Evolutionary conservation across 2,329 filamentous ascomycete genomes (phyloP), one percentile per base, ranked within the genome.

Genomic region (Colletotrichum camelliae): DNA sequence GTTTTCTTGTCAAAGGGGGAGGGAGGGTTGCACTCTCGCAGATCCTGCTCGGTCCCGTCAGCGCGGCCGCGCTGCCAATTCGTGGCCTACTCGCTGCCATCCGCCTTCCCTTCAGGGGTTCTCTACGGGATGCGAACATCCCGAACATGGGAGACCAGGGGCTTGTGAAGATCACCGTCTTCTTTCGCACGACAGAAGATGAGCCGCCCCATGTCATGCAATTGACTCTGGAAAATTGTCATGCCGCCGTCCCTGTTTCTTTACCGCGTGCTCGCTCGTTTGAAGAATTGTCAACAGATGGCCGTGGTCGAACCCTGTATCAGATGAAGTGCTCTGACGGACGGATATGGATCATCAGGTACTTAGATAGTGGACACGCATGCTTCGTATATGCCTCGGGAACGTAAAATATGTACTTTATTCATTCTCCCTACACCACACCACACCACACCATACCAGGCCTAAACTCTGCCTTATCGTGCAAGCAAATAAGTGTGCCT

Each of bases 31-130:
- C 39, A 43, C 39, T 43, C 39, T 43, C 48, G 67, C 48, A 71
- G 72, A 74, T 74, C 72, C 72, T 71, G 48, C 43, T 60, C 48
- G 21, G 58, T 74, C 61, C 68, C 73, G 29, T 68, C 73, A 73
- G 70, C 69, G 72, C 61, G 73, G 70, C 62, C 68, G 60, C 21
- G 62, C 37, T 74, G 57, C 66, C 43, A 70, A 57, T 64, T 70
- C 71, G 71, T 58, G 65, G 60, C 67, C 52, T 71, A 48, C 61
- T 71, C 67, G 72, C 67, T 74, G 52, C 72, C 67, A 60, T 71
- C 67, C 27, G 66, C 58, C 37, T 62, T n/a, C 29, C 31, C 15
- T 65, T 55, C 67, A 71, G 67, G 67, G 72, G 71, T 74, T 60
- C 35, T 48, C 70, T 21, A 67, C 73, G 73, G 73, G 62, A 73